Evolutionary conservation across 1,284 basidiomycete genomes (phyloP).

Genomic region (Hymenochaete sp.): DNA sequence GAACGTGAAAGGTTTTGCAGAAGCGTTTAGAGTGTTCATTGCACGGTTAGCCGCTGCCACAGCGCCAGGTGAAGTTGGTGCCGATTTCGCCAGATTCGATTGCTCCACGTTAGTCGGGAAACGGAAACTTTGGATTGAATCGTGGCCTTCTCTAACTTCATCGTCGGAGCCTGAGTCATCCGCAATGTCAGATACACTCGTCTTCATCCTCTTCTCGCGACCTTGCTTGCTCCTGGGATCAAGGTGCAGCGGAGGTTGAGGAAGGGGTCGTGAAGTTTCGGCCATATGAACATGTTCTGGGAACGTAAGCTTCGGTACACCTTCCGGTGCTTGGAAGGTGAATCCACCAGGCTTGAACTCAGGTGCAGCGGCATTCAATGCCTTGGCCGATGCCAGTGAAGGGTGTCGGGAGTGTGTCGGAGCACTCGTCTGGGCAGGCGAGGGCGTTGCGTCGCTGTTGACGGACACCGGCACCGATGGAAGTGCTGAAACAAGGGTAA

Average conservation of each 20-base stretch:
- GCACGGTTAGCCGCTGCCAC: constrained; percentile 22
- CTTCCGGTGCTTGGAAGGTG: constrained; percentile 62
- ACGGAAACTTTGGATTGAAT: constrained; percentile 62
- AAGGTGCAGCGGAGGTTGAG: constrained; percentile 24
- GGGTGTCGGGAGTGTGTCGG: constrained; percentile 46
- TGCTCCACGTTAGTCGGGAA: constrained; percentile 53
- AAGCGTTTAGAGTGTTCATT: constrained; percentile 29
- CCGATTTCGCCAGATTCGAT: constrained; percentile 40
- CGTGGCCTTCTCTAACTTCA: constrained; percentile 35
- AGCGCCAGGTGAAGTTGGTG: constrained; percentile 34
- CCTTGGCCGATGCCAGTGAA: constrained; percentile 46
- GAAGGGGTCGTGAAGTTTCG: constrained; percentile 28
- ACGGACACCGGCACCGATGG: constrained; percentile 18
- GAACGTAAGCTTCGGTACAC: constrained; percentile 49
- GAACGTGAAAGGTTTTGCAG: constrained; percentile 57
- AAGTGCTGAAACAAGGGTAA: constrained; percentile 18
- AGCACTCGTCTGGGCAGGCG: constrained; percentile 31
- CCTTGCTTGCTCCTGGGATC: constrained; percentile 43
- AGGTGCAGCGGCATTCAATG: constrained; percentile 65
- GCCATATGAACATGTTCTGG: constrained; percentile 26
- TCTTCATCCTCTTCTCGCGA: constrained; percentile 56
- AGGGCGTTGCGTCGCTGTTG: constrained; percentile 22
- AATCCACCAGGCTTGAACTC: constrained; percentile 71
- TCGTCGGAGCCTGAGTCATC: constrained; percentile 29
- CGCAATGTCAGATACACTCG: constrained; percentile 39